Evolutionary conservation across 1,284 basidiomycete species (phyloP), one percentile per base, ranked within the genome.

Genomic region (Fistulinella cinereoalba): DNA sequence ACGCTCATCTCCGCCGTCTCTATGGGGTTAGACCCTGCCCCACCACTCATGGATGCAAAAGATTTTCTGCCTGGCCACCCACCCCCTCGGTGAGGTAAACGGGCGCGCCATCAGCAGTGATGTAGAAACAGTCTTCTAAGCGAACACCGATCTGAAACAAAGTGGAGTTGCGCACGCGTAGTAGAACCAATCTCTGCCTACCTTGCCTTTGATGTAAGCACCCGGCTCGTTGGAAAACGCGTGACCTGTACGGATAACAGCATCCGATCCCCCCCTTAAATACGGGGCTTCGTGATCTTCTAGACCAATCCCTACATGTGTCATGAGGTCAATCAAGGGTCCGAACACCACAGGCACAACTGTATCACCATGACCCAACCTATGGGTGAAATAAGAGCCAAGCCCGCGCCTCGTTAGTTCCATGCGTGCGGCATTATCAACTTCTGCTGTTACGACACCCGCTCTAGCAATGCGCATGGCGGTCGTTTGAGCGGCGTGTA

Each of bases 151-250:
- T 71, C 80, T 84, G 50, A 46, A 47, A 34, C 32, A 51, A 34
- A 39, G 52, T 32, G 38, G 36, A 38, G 29, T 44, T 39, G 12
- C 6, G 8, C 15, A 22, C 12, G 28, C 42, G 28, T 48, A 28
- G n/a, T 27, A 32, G 4, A 25, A 48, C 16, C 16, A 33, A 22
- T 36, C 6, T 37, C 41, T 31, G 57, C 72, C 21, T 44, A 90
- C 82, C 66, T 85, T 73, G 31, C 77, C 81, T 53, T 85, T 77
- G 43, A 92, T 85, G 65, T 93, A 93, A 24, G 93, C 72, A 0
- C 90, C 89, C 2, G 90, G 91, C 64, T 94, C 90, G 56, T 92
- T 75, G 7, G 86, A 90, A 67, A 93, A 92, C 0, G 84, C 75
- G 58, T 92, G 82, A 1, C 88, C 88, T 1, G 65, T 64, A 37